phyloP scores from a whole-genome alignment of 2,329 filamentous ascomycete genomes.

The Fusarium sororula region DNA sequence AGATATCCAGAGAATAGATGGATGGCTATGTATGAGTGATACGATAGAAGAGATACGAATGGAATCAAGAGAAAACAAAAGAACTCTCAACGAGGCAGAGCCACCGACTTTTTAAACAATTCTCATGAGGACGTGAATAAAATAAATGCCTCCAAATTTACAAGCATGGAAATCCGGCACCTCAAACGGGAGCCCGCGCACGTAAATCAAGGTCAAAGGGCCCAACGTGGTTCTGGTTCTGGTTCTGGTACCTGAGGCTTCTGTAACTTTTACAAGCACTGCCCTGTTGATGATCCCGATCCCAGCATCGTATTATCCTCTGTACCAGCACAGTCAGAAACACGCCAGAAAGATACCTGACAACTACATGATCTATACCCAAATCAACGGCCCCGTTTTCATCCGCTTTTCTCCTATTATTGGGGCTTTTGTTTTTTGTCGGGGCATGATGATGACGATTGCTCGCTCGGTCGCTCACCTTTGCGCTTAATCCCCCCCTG shows the following conservation, averaged over 20 bases:
- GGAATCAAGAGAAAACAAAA: not conserved
- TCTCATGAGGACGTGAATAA: conserved; percentile 10
- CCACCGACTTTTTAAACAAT: conserved; percentile 33
- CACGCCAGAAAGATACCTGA: conserved; percentile 17
- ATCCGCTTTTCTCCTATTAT: conserved; percentile 9
- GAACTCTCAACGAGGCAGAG: conserved; percentile 8
- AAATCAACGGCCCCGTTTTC: conserved; percentile 4
- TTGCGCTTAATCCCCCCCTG: conserved; percentile 1
- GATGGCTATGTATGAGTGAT: not conserved
- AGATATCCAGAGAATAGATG: not conserved
- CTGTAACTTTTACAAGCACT: conserved; percentile 12
- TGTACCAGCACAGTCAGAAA: conserved; percentile 14
- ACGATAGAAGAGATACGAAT: not conserved
- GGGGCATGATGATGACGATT: conserved; percentile 9
- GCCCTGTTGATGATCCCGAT: conserved; percentile 8
- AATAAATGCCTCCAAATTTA: conserved; percentile 16
- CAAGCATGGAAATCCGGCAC: conserved; percentile 27
- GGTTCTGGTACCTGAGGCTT: conserved; percentile 14
- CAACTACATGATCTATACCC: conserved; percentile 11
- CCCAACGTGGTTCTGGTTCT: not conserved
- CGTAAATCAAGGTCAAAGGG: not conserved
- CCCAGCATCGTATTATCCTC: conserved; percentile 10
- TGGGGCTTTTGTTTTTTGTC: not conserved
- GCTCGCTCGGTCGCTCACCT: not conserved
- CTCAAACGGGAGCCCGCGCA: conserved; percentile 9